A percentile compares a stretch with the other conserved stretches of the same genome.
phyloP scores from a whole-genome alignment of 768 basidiomycete species.

The Chiua virens region DNA sequence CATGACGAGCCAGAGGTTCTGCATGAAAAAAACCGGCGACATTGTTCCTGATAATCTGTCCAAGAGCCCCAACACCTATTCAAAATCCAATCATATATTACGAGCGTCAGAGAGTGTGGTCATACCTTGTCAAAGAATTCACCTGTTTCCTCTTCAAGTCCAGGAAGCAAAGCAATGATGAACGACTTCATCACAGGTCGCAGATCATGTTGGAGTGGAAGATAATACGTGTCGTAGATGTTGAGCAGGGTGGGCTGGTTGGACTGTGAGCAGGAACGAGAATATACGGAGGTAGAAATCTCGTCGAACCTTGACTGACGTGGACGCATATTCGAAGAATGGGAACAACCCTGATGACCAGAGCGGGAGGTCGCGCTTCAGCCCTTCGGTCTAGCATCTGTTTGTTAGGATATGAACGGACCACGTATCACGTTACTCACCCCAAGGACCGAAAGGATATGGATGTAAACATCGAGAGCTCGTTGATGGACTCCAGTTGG shows the following conservation, averaged over 20 bases:
- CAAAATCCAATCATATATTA: slow-evolving; percentile 10
- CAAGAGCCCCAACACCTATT: slow-evolving; percentile 74
- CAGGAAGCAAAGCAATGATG: slow-evolving; percentile 89
- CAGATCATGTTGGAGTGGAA: slow-evolving; percentile 77
- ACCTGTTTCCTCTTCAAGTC: slow-evolving; percentile 95
- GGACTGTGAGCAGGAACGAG: background rate
- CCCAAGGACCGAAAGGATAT: slow-evolving; percentile 88
- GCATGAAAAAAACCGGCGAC: slow-evolving; percentile 87
- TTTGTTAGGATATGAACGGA: slow-evolving; percentile 6
- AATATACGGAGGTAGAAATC: slow-evolving; percentile 2
- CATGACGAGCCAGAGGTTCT: slow-evolving; percentile 94
- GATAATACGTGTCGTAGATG: slow-evolving; percentile 90
- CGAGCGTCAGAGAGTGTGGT: background rate
- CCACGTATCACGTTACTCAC: slow-evolving; percentile 45
- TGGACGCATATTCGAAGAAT: slow-evolving; percentile 99
- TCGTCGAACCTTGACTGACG: slow-evolving; percentile 83
- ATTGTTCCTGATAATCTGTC: slow-evolving; percentile 83
- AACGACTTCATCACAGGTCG: slow-evolving; percentile 94
- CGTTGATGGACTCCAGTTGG: slow-evolving; percentile 97
- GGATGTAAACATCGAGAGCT: slow-evolving; percentile 91
- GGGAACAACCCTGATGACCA: slow-evolving; percentile 98
- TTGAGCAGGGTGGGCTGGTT: slow-evolving; percentile 79
- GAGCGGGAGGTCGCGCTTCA: slow-evolving; percentile 80
- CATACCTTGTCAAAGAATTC: slow-evolving; percentile 92
- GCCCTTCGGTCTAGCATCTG: slow-evolving; percentile 69